phyloP scores from a whole-genome alignment of 805 yeast species.

The Blastobotrys parvus region DNA sequence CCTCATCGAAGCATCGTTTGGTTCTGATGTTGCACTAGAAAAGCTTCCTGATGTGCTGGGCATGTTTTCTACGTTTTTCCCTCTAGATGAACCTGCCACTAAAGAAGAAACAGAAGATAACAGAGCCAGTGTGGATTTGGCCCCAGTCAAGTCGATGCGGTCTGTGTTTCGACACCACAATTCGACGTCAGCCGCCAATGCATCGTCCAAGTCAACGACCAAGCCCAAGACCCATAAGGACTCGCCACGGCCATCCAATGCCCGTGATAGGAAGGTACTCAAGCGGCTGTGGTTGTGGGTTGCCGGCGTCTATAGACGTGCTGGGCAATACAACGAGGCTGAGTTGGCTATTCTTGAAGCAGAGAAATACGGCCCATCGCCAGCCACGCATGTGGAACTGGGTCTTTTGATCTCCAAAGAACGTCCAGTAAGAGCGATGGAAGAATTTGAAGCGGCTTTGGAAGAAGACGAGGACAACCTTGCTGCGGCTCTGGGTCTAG shows the following conservation, averaged over 20 bases:
- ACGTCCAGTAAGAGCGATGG: slow-evolving; percentile 42
- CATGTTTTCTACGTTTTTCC: slow-evolving; percentile 44
- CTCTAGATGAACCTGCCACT: slow-evolving; percentile 2
- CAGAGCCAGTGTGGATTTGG: background rate
- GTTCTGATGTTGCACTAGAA: slow-evolving; percentile 51
- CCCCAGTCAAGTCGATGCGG: background rate
- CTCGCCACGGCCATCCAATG: slow-evolving; percentile 33
- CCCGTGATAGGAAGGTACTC: too few species aligned
- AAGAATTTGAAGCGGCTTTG: slow-evolving; percentile 57
- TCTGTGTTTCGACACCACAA: background rate
- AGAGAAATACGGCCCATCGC: slow-evolving; percentile 39
- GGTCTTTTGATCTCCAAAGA: slow-evolving; percentile 37
- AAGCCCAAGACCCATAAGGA: background rate
- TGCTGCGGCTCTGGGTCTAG: slow-evolving; percentile 39
- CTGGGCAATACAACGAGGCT: slow-evolving; percentile 49
- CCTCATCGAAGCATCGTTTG: slow-evolving; percentile 54
- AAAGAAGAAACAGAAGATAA: background rate
- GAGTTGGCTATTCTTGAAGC: slow-evolving; percentile 70
- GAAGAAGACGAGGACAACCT: slow-evolving; percentile 42
- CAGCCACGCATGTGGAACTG: slow-evolving; percentile 41
- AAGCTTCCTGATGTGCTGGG: slow-evolving; percentile 58
- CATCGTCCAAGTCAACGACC: background rate
- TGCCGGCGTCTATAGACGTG: slow-evolving; percentile 51
- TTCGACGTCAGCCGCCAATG: background rate
- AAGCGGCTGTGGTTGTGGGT: slow-evolving; percentile 63